Evolutionary conservation across 176 grass and related monocot genomes (phyloP), one percentile per base, ranked within the genome.

Genomic region (Microstegium vimineum): DNA sequence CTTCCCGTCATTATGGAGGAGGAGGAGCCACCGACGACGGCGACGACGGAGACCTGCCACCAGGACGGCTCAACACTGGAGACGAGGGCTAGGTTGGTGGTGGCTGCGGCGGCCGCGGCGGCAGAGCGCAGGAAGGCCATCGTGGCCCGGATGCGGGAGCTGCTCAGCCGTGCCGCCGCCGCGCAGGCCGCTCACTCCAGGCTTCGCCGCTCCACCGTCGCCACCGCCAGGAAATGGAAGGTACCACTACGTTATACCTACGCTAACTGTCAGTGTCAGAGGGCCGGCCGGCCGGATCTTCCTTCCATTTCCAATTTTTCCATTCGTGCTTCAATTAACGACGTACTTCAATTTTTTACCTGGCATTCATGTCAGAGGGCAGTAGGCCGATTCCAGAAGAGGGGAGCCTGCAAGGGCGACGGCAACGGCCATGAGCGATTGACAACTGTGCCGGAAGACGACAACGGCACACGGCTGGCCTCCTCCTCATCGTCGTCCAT

Each of bases 191-290:
- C 83, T 0, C 82, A 73, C 32, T 54, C 40, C 64, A 84, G n/a
- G 49, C 82, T 84, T 5, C 63, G 74, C 2, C 27, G 63, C 0
- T 77, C 74, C n/a, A 85, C 83, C 1, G 32, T 79, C 6, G 57
- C 76, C 25, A 73, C 84, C 6, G 68, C 76, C 57, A 80, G n/a
- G 42, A 86, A 80, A 66, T 86, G 84, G 84, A 86, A 86, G 75
- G 83, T n/a, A n/a, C n/a, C n/a, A n/a, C n/a, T 85, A 62, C 8
- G 3, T 11, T 1, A 5, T 4, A 13, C 13, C 4, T 45, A 42
- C 40, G 10, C 42, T 42, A 12, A 2, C 40, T 45, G n/a, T 3
- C 22, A 22, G 1, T 3, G 20, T 56, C 52, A n/a, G 20, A 56
- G 52, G 6, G 1, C 52, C 3, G 52, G 0, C 18, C 52, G 18